Percentiles rank a stretch among this genome's conserved stretches.
Evolutionary conservation across 2,329 filamentous ascomycete species (phyloP).

Genomic region (Aspergillus fumigatus): DNA sequence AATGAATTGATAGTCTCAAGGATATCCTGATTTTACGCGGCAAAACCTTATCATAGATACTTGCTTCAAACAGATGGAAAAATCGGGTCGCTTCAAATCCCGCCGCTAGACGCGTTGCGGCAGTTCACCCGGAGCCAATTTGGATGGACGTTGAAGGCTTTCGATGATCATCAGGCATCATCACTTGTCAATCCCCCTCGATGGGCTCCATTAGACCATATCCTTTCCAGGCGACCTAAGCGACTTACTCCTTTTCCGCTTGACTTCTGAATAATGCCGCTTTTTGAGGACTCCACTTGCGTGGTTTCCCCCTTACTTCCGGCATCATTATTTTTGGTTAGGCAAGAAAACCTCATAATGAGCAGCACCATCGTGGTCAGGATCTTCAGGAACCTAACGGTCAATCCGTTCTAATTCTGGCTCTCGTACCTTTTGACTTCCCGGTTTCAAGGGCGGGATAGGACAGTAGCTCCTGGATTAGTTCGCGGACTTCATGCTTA

Average conservation of each 20-base stretch:
- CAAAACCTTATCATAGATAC: not conserved
- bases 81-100: not conserved
- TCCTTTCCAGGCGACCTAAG: no score
- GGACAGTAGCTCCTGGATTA: not conserved
- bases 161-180: not conserved
- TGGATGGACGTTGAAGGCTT: not conserved
- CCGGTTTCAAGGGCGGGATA: not conserved
- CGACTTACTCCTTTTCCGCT: not conserved
- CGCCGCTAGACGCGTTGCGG: not conserved
- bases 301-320: not conserved
- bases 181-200: not conserved
- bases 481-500: not conserved
- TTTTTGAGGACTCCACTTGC: not conserved
- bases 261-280: not conserved
- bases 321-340: not conserved
- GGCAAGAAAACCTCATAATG: not conserved
- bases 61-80: not conserved
- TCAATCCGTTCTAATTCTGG: not conserved
- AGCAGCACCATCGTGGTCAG: not conserved
- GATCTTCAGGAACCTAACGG: not conserved
- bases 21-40: not conserved
- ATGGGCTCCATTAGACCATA: not conserved
- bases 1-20: not conserved
- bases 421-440: not conserved
- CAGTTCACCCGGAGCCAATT: not conserved